phyloP scores from a whole-genome alignment of 163 green algal genomes.

The Prototheca stagnorum region DNA sequence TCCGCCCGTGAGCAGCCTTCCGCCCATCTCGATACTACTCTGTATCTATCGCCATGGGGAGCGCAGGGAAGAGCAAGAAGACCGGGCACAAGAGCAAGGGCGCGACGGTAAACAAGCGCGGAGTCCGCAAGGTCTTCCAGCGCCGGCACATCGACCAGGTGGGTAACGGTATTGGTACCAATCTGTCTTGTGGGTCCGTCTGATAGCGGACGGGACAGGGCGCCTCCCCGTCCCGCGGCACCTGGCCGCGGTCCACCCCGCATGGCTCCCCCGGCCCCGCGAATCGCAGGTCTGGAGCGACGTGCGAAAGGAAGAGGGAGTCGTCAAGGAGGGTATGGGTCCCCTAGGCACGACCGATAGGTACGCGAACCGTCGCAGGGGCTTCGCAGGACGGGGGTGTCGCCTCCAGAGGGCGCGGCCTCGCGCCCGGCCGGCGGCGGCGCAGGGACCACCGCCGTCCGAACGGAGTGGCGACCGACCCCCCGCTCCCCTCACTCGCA shows the following conservation, averaged over 20 bases:
- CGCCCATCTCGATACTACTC: no score
- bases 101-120: conserved; percentile 15
- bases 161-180: neutral
- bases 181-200: neutral
- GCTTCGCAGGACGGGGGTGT: no score
- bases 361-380: conserved; percentile 18
- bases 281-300: conserved; percentile 52
- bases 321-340: conserved; percentile 25
- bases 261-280: no score
- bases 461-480: no score
- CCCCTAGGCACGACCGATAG: conserved; percentile 47
- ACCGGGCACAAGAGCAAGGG: conserved; percentile 11
- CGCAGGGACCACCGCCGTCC: no score
- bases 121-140: conserved; percentile 14
- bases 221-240: no score
- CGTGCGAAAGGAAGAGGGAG: conserved; percentile 32
- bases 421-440: no score
- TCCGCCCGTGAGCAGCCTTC: no score
- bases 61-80: conserved; percentile 15
- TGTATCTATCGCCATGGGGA: no score
- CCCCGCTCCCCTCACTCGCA: neutral
- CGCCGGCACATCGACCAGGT: conserved; percentile 59
- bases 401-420: no score
- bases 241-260: no score
- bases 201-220: no score